Evolutionary conservation across 129 eudicot genomes (phyloP).

Genomic region (Lonicera japonica): DNA sequence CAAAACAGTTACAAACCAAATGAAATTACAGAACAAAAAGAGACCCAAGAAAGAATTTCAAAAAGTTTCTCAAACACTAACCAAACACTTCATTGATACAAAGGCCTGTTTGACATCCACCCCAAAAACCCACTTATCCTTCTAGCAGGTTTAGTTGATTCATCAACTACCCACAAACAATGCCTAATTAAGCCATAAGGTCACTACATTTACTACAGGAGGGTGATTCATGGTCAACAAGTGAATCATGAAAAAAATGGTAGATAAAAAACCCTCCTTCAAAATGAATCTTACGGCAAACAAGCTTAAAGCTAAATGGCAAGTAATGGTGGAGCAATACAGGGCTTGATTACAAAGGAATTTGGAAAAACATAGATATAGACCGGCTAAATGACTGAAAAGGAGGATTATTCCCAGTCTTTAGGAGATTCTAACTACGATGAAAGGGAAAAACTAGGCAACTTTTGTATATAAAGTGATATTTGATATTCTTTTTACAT

Average conservation of each 20-base stretch:
- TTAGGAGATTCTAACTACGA: neutral
- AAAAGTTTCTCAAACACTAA: conserved; percentile 24
- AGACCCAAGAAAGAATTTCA: conserved; percentile 6
- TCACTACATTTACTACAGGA: conserved; percentile 47
- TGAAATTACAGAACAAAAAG: conserved; percentile 11
- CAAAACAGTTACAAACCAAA: conserved; percentile 1
- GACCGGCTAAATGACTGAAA: too few relatives aligned
- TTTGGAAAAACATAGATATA: conserved; percentile 10
- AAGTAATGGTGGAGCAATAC: conserved; percentile 30
- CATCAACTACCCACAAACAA: conserved; percentile 10
- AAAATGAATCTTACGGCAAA: conserved; percentile 65
- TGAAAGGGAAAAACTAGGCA: neutral
- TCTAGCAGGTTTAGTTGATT: conserved; percentile 15
- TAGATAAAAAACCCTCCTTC: conserved; percentile 48
- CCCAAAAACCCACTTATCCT: conserved; percentile 23
- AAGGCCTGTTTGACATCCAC: conserved; percentile 25
- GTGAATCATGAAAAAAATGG: conserved; percentile 42
- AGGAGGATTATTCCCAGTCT: conserved; percentile 5
- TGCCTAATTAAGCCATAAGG: conserved; percentile 28
- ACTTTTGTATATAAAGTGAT: neutral
- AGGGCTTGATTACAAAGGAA: conserved; percentile 20
- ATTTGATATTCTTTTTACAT: conserved; percentile 14
- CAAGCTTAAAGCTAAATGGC: conserved; percentile 25
- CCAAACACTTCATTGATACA: conserved; percentile 18
- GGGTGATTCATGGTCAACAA: conserved; percentile 49